Evolutionary conservation across 305 asterid species (phyloP).

Genomic region (Withania somnifera): DNA sequence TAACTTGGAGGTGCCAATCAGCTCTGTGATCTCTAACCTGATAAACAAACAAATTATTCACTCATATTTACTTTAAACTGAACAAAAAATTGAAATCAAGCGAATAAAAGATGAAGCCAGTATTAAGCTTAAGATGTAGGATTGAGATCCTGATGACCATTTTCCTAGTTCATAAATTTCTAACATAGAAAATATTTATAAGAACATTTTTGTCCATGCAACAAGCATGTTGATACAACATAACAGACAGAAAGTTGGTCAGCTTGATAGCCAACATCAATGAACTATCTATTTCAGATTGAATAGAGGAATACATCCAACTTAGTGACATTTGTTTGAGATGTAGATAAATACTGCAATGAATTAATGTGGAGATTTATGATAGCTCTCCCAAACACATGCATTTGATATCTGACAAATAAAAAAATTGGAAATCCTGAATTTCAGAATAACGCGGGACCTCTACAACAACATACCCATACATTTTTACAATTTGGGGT

Average conservation of each 20-base stretch:
- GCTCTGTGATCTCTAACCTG: conserved; percentile 70
- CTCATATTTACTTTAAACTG: neutral
- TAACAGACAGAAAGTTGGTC: neutral
- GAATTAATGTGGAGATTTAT: neutral
- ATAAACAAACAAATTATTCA: conserved; percentile 1
- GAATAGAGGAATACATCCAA: neutral
- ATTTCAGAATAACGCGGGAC: too few relatives aligned
- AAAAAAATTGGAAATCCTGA: too few relatives aligned
- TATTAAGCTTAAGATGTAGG: neutral
- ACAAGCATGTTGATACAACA: neutral
- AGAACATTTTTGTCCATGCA: neutral
- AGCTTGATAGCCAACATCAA: neutral
- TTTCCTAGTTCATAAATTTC: neutral
- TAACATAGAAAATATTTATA: neutral
- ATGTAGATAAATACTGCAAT: neutral
- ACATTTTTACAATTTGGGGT: too few relatives aligned
- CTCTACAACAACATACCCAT: too few relatives aligned
- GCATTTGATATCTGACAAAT: too few relatives aligned
- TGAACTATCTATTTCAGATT: neutral
- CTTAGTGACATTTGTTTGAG: neutral
- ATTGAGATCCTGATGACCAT: neutral
- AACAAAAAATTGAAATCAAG: neutral
- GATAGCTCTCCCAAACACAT: neutral
- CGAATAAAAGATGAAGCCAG: neutral
- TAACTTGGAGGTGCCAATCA: conserved; percentile 71